A percentile compares a stretch with the other conserved stretches of the same genome.
These are phyloP conservation scores for Yamadazyma paraphyllophila DNA, from an alignment of 805 yeast genomes.

Conservation along the genomic window DNA sequence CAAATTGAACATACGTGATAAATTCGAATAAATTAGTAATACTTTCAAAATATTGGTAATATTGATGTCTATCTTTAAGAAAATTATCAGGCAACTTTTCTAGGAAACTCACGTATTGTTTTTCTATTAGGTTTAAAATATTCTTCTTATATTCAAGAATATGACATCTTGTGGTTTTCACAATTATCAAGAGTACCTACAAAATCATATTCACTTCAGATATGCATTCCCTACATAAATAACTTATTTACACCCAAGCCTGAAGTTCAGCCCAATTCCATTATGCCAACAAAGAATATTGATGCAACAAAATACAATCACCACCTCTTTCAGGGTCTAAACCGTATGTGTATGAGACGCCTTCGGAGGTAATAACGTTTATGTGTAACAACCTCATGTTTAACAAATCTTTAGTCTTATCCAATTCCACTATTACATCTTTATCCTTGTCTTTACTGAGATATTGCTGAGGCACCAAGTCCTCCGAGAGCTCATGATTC, in stretches of 20 bases:
- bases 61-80: too few species aligned
- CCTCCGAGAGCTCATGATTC: constrained; percentile 30
- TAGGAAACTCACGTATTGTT: not conserved
- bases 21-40: too few species aligned
- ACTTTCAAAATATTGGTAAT: too few species aligned
- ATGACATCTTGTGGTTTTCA: too few species aligned
- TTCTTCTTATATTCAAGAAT: too few species aligned
- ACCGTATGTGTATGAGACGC: constrained; percentile 76
- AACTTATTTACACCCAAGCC: too few species aligned
- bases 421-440: constrained; percentile 11
- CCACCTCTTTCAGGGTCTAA: constrained; percentile 90
- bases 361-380: constrained; percentile 77
- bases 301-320: constrained; percentile 78
- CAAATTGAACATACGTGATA: too few species aligned
- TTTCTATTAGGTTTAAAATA: too few species aligned
- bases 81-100: too few species aligned
- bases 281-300: constrained; percentile 47
- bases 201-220: too few species aligned
- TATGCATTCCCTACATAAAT: not conserved
- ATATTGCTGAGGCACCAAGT: constrained; percentile 29
- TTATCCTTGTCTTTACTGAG: constrained; percentile 16
- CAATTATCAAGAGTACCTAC: too few species aligned
- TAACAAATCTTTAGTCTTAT: constrained; percentile 20
- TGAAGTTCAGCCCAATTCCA: too few species aligned
- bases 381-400: constrained; percentile 42